Evolutionary conservation across 23 red algal species (phyloP).

Genomic region (Pyropia yezoensis): DNA sequence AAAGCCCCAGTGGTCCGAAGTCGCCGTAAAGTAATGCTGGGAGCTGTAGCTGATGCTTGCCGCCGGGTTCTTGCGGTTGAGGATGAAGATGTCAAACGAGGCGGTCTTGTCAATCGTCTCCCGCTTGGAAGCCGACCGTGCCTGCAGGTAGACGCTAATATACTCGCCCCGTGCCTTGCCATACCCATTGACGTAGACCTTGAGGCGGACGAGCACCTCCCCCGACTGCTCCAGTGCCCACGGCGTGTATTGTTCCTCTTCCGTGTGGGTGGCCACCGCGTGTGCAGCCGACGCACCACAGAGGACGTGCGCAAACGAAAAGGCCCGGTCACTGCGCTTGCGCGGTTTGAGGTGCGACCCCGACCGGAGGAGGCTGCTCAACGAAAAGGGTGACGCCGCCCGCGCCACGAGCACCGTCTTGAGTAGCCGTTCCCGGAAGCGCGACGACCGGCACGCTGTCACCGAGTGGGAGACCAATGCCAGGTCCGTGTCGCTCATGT

Average conservation of each 20-base stretch:
- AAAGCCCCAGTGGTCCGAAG: conserved; percentile 57
- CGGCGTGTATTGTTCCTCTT: conserved; percentile 50
- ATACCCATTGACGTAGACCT: conserved; percentile 49
- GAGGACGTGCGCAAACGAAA: conserved; percentile 26
- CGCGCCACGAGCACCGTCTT: conserved; percentile 1
- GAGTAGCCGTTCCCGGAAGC: conserved; percentile 1
- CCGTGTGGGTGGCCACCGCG: conserved; percentile 3
- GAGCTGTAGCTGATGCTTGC: conserved; percentile 34
- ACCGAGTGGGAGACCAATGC: conserved; percentile 1
- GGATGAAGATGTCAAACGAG: conserved; percentile 45
- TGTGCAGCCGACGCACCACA: conserved; percentile 13
- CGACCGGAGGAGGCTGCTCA: neutral
- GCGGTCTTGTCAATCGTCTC: conserved; percentile 11
- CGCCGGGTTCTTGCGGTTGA: conserved; percentile 31
- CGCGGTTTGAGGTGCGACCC: conserved; percentile 21
- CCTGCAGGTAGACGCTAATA: conserved; percentile 60
- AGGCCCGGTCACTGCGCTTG: conserved; percentile 16
- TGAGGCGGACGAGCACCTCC: conserved; percentile 26
- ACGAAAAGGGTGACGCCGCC: too few species aligned
- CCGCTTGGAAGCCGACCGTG: conserved; percentile 1
- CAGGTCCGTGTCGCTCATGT: conserved; percentile 16
- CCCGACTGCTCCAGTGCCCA: conserved; percentile 25
- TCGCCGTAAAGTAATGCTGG: conserved; percentile 45
- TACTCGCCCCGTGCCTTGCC: conserved; percentile 46
- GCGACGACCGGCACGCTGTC: conserved; percentile 1